A percentile compares a stretch with the other conserved stretches of the same genome.
These are phyloP conservation scores for Paraurostyla sp. DNA, from an alignment of 73 alveolate species.

Conservation along the genomic window DNA sequence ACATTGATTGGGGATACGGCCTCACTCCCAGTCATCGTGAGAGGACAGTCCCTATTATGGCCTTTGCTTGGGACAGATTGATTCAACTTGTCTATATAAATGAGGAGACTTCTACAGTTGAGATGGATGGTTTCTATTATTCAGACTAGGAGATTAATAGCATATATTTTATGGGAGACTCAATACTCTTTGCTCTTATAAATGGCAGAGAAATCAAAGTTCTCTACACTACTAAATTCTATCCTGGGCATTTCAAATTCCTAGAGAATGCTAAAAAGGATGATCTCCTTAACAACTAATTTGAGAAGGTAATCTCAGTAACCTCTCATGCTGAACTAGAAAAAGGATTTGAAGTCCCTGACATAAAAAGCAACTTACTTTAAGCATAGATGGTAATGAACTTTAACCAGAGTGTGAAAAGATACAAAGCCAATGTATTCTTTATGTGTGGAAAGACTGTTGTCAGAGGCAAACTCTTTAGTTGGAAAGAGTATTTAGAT, in stretches of 20 bases:
- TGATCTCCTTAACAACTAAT: constrained; percentile 17
- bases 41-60: constrained; percentile 64
- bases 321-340: constrained; percentile 69
- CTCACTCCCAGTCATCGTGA: constrained; percentile 70
- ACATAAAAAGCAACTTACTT: constrained; percentile 41
- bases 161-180: constrained; percentile 63
- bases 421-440: constrained; percentile 16
- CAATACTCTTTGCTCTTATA: constrained; percentile 60
- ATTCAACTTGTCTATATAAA: constrained; percentile 55
- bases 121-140: constrained; percentile 72
- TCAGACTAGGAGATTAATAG: constrained; percentile 55
- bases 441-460: constrained; percentile 69
- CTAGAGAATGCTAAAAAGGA: constrained; percentile 53
- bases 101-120: constrained; percentile 59
- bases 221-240: constrained; percentile 63
- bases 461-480: constrained; percentile 54
- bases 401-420: constrained; percentile 56
- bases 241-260: constrained; percentile 67
- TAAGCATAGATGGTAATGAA: constrained; percentile 49
- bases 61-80: constrained; percentile 75
- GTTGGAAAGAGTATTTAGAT: constrained; percentile 73
- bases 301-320: constrained; percentile 36
- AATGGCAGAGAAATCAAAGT: constrained; percentile 71
- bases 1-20: constrained; percentile 78
- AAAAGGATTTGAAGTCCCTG: constrained; percentile 46